Evolutionary conservation across 306 rosid genomes (phyloP).

Genomic region (Ziziphus jujuba): DNA sequence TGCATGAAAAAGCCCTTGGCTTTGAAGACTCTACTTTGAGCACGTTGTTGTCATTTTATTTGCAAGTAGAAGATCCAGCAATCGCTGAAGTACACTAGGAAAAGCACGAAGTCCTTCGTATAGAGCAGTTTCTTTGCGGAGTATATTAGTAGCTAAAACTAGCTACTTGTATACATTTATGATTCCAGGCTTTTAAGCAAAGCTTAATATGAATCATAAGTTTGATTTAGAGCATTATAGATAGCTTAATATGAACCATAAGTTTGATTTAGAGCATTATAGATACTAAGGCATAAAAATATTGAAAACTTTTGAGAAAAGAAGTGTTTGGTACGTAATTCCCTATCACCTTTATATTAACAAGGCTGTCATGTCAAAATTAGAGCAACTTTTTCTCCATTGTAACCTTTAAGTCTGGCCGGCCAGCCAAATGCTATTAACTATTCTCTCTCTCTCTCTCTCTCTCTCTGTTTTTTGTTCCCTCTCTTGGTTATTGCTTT

Average conservation of each 20-base stretch:
- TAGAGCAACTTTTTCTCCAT: constrained; percentile 71
- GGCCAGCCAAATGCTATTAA: constrained; percentile 53
- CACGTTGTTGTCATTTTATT: too few relatives aligned
- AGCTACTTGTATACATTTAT: constrained; percentile 26
- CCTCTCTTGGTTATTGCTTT: constrained; percentile 65
- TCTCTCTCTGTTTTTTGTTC: constrained; percentile 28
- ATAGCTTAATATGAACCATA: constrained; percentile 27
- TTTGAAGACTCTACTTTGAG: too few relatives aligned
- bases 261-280: constrained; percentile 33
- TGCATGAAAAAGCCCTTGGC: too few relatives aligned
- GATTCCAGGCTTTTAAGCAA: constrained; percentile 34
- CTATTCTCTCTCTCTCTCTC: constrained; percentile 25
- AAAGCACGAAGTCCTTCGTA: too few relatives aligned
- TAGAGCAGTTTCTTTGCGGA: constrained; percentile 3
- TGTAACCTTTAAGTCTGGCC: constrained; percentile 66
- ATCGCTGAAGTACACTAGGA: too few relatives aligned
- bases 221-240: constrained; percentile 33
- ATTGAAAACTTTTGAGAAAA: constrained; percentile 63
- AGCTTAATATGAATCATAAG: constrained; percentile 17
- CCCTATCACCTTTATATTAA: constrained; percentile 75
- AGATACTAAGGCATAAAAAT: constrained; percentile 48
- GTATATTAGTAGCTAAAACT: constrained; percentile 16
- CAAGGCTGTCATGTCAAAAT: constrained; percentile 93
- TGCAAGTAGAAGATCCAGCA: too few relatives aligned
- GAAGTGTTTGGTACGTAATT: constrained; percentile 75